A percentile compares a stretch with the other conserved stretches of the same genome.
phyloP scores from a whole-genome alignment of 345 rosid species.

The Citrus medica region DNA sequence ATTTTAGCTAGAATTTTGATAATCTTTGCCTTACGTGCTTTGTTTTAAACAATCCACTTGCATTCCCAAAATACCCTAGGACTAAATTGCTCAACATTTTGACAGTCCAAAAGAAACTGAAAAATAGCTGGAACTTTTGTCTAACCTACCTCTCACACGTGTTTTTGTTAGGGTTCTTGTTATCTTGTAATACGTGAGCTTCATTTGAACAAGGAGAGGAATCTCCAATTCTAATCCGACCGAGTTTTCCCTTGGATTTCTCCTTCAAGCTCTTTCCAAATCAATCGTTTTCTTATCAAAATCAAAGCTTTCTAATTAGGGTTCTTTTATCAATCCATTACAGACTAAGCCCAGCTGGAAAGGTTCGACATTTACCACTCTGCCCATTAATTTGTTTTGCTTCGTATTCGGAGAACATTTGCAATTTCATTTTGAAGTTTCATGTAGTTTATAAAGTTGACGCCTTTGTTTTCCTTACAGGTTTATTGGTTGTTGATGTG shows the following conservation, averaged over 20 bases:
- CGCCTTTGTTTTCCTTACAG: neutral
- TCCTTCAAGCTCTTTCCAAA: neutral
- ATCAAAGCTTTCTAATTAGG: neutral
- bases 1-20: neutral
- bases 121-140: neutral
- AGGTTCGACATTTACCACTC: neutral
- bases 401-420: neutral
- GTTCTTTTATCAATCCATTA: neutral
- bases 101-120: neutral
- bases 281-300: neutral
- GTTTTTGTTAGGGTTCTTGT: neutral
- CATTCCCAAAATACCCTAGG: neutral
- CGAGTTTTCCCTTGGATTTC: slow-evolving; percentile 17
- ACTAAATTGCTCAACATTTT: neutral
- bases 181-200: neutral
- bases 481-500: slow-evolving; percentile 15
- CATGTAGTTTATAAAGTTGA: neutral
- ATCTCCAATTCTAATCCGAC: neutral
- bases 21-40: neutral
- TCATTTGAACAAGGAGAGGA: neutral
- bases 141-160: neutral
- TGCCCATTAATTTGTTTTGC: neutral
- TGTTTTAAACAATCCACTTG: neutral
- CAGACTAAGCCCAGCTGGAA: neutral
- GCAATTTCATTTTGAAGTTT: neutral